Base-by-base conservation (phyloP, 2,329 filamentous ascomycete genomes). In the Stagonosporopsis cucurbitacearum region DNA sequence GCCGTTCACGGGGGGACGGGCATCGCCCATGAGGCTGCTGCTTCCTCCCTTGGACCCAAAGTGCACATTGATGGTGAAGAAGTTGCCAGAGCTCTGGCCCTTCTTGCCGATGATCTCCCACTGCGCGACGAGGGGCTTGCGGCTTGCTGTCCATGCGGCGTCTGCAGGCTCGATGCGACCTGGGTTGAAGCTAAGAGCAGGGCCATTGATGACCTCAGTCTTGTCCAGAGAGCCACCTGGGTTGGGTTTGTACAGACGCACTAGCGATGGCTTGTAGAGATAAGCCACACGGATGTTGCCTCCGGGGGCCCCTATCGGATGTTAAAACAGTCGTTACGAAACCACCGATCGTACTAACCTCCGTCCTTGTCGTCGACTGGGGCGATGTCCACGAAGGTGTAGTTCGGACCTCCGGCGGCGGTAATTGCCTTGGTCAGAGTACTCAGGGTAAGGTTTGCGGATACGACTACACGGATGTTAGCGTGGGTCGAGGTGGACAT, bases 21-120 rank as follows among this genome's bases (percentile, higher is more conserved):
- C 76, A 65, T 91, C 87, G 7, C 88, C 88, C 58, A 90, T 83
- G 9, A 90, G 74, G 7, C 83, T 82, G 6, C 84, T 84, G 20
- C 84, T 83, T 33, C 88, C 88, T 25, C 86, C 86, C 76, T 91
- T 91, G 65, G 82, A 86, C 0, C 80, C 80, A 66, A 85, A 86
- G 76, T 91, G 88, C 35, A 90, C 86, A 67, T 91, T 90, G 59
- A 91, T 79, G 2, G 88, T 90, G 74, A 89, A 91, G 75, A 91
- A 87, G 1, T 50, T 59, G 3, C 65, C 62, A 1, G 52, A 33
- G 36, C 53, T 48, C 58, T 80, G 82, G 57, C 75, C 80, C 55
- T 80, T 77, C 25, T 80, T 81, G 54, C 82, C 80, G 30, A 84
- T 75, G 0, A 85, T 81, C 66, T 84, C 82, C 86, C 88, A 91